Base-by-base conservation (phyloP, 352 stramenopile species). In the Paralagenidium karlingii region DNA sequence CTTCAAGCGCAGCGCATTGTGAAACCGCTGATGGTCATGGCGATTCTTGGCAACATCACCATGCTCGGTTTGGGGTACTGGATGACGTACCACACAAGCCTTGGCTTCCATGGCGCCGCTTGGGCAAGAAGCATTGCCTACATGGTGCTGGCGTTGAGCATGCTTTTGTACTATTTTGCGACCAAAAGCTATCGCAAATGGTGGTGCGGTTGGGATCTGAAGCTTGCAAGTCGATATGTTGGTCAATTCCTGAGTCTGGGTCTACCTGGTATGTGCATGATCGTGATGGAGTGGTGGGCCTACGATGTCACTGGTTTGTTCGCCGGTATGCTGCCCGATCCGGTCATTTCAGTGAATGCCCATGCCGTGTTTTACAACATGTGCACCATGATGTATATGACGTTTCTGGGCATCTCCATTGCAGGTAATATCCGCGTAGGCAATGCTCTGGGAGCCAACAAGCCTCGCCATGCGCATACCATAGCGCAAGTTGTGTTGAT, bases 1-100 rank as follows among this genome's bases (percentile, higher is more conserved):
- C 68, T 82, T 18, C 77, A 94, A 53, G 74, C 82, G 21, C 68
- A 89, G 51, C 90, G 90, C 33, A 62, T 93, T 40, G 71, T 89
- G 15, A 30, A 55, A 16, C 83, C 83, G 2, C 85, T 94, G 75
- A 66, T 93, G 27, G 66, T 59, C 8, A 80, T 89, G 31, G 70
- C 74, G 4, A 47, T 88, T 8, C 29, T 80, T 16, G 71, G 65
- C 46, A 85, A 87, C 29, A 8, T 88, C 8, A 63, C 92, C 40
- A 90, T 93, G 53, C 46, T 69, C 11, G 32, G 54, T 3, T 38
- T 83, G 1, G 79, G 79, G 5, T 90, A 82, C 51, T 88, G 82
- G 39, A 40, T 95, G 24, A 79, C 79, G 18, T 86, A 79, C 51
- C 78, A 81, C 47, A 91, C 77, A 12, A 49, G 62, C 10, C 55